Evolutionary conservation across 345 rosid genomes (phyloP), one percentile per base, ranked within the genome.

Genomic region (Citrus trifoliata): DNA sequence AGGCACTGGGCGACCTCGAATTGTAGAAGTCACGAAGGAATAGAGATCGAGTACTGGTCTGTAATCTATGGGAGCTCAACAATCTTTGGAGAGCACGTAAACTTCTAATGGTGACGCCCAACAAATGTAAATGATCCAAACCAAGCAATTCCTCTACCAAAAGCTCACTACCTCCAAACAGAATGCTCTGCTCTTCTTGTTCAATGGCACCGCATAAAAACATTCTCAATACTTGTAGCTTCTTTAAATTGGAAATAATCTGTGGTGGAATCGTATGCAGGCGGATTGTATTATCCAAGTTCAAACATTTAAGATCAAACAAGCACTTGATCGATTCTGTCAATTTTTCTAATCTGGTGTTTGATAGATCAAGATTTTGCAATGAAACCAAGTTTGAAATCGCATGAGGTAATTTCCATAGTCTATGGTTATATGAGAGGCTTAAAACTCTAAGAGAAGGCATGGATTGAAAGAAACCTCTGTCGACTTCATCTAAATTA

Each of bases 311-410:
- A 60, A 85, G 71, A 33, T 65, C 70, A 14, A 16, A 71, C 82
- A 82, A 67, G 13, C 67, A 61, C 78, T 78, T 77, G 78, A 85
- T 30, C 78, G 66, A 73, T 7, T 10, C 10, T 12, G 85, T 85
- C 22, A 85, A 67, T 46, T 48, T 60, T n/a, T 2, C 7, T 25
- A 82, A 74, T 2, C 67, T 12, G 12, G 87, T 82, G 22, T 8
- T 5, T 10, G 82, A 80, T 7, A 82, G 46, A 48, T 24, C 35
- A 38, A 68, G 72, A 40, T 68, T 27, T 22, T 68, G 72, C 14
- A 68, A 32, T n/a, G 72, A n/a, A 38, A 68, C 72, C 72, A 68
- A 68, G 24, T n/a, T 68, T 12, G 72, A 68, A 68, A 68, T 42
- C 14, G 27, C 56, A 10, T 28, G 5, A 0, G 72, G 72, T 13